Conservation (phyloP, 345 rosid genomes). For the Citrus medica region DNA sequence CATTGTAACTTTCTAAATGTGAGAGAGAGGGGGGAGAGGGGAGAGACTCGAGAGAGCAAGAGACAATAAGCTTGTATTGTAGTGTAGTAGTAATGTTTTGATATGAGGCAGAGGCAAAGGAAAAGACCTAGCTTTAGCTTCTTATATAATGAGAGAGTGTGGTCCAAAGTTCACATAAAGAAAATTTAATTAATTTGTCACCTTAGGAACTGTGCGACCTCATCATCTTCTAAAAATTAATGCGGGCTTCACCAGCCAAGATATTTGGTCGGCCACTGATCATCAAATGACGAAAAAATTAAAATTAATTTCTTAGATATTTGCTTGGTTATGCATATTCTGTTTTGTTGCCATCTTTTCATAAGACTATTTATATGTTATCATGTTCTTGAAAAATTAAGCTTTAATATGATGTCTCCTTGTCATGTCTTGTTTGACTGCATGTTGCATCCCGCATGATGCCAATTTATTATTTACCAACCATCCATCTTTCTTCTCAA, state of each 20-base stretch:
- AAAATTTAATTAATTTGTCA: slow-evolving; percentile 1
- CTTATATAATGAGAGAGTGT: slow-evolving; percentile 18
- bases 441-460: background rate
- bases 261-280: slow-evolving; percentile 40
- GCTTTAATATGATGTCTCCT: slow-evolving; percentile 10
- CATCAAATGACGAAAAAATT: background rate
- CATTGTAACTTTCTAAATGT: slow-evolving; percentile 2
- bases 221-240: slow-evolving; percentile 27
- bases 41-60: background rate
- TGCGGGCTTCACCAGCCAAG: slow-evolving; percentile 25
- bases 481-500: background rate
- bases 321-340: background rate
- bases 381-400: slow-evolving; percentile 7
- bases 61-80: background rate
- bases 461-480: background rate
- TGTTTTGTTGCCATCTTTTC: background rate
- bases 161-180: slow-evolving; percentile 20
- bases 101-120: background rate
- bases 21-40: background rate
- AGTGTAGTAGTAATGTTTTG: background rate
- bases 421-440: slow-evolving; percentile 17
- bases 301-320: background rate
- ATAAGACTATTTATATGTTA: background rate
- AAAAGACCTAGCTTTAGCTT: slow-evolving; percentile 4
- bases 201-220: slow-evolving; percentile 19